Evolutionary conservation across 139 green algal genomes (phyloP).

Genomic region (Nannochloris sp.): DNA sequence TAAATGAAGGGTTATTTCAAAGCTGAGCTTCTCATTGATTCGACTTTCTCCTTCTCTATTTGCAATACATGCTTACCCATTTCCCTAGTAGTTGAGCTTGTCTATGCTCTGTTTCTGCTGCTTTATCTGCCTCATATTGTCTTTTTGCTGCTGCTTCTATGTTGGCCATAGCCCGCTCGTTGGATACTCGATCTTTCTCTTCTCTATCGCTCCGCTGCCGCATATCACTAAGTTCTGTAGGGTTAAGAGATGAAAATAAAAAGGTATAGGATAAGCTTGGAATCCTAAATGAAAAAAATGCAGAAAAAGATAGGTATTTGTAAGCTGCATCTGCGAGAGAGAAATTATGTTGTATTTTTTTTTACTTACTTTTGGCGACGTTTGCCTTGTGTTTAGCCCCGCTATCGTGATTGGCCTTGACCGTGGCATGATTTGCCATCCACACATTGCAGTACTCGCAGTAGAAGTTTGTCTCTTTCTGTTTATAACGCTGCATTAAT

Average conservation of each 20-base stretch:
- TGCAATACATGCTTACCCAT: conserved; percentile 23
- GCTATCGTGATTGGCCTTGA: conserved; percentile 38
- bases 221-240: conserved; percentile 44
- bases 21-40: too few relatives aligned
- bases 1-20: too few relatives aligned
- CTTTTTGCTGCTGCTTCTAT: conserved; percentile 32
- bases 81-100: conserved; percentile 11
- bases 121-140: conserved; percentile 15
- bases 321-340: too few relatives aligned
- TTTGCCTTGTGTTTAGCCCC: conserved; percentile 47
- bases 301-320: too few relatives aligned
- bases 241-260: neutral
- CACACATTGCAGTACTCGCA: conserved; percentile 56
- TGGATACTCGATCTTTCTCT: conserved; percentile 14
- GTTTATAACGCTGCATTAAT: conserved; percentile 36
- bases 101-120: neutral
- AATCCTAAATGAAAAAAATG: neutral
- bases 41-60: too few relatives aligned
- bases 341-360: too few relatives aligned
- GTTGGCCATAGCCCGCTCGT: conserved; percentile 8
- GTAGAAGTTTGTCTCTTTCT: conserved; percentile 31
- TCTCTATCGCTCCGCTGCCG: conserved; percentile 24
- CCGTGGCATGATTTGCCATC: conserved; percentile 38
- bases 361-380: conserved; percentile 36
- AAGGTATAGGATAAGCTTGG: neutral